Evolutionary conservation across 768 basidiomycete genomes (phyloP), one percentile per base, ranked within the genome.

Genomic region (Russula dissimulans): DNA sequence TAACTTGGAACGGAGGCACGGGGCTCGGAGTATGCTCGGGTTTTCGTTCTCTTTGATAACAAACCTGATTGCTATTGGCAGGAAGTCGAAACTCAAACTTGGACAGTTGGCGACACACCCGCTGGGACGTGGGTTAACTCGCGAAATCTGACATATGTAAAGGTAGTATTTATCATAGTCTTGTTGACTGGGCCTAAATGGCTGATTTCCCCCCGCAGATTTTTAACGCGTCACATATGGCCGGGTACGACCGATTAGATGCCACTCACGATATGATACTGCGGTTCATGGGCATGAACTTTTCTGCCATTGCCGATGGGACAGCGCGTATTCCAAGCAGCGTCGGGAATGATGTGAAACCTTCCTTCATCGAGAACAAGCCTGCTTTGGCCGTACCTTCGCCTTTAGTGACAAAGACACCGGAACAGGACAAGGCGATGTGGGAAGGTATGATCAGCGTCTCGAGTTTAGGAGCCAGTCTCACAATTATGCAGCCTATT

Each of bases 181-280:
- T 60, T 9, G 51, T 36, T 36, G 51, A 29, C 18, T 43, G 22
- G 41, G 31, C 42, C 10, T 22, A 29, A 39, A 10, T 44, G 15
- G 7, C 52, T 39, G 34, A 53, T 44, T 36, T 59, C 45, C 10
- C 45, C 10, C n/a, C 34, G 29, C 59, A 94, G 91, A 81, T 97
- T 29, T 89, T 87, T 72, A 90, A 93, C 60, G 91, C 92, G 3
- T 97, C 95, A 1, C 97, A 98, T 72, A 99, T 98, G 97, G 95
- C 83, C 8, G 86, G 89, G 12, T 88, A 77, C 71, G 95, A 99
- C 71, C 77, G 89, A 12, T 95, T 94, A 0, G 81, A 90, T 54
- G 83, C 87, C 18, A 78, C 95, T 4, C 93, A 97, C 71, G 97
- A 99, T 72, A 97, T 98, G 97, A 95, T 99, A 66, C 82, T 97